Conservation (phyloP, 768 basidiomycete genomes). For the Amanita pseudoporphyria region DNA sequence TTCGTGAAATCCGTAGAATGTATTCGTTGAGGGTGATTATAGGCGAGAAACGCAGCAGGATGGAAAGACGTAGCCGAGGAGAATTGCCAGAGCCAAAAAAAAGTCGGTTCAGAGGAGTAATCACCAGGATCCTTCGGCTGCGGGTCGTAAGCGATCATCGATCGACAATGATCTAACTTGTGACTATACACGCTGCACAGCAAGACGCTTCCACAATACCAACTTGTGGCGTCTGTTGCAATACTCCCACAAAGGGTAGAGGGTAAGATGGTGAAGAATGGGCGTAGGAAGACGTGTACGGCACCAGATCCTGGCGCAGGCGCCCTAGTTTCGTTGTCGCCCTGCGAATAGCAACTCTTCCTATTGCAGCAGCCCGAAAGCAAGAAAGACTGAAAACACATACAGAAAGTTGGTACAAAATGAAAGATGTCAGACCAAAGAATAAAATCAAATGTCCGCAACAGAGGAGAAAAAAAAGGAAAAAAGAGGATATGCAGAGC, state of each 20-base stretch:
- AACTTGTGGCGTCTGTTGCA: slow-evolving; percentile 20
- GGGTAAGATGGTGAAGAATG: background rate
- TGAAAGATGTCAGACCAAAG: slow-evolving; percentile 14
- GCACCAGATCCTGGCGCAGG: slow-evolving; percentile 7
- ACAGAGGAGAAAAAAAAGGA: slow-evolving; percentile 15
- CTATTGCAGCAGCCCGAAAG: background rate
- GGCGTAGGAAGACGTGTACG: slow-evolving; percentile 8
- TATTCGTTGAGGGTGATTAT: background rate
- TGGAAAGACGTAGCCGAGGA: slow-evolving; percentile 1
- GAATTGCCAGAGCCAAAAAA: slow-evolving; percentile 1
- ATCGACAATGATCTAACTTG: slow-evolving; percentile 32
- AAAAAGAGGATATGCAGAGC: slow-evolving; percentile 12
- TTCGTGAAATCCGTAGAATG: slow-evolving; percentile 13
- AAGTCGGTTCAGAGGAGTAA: slow-evolving; percentile 11
- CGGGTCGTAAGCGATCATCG: slow-evolving; percentile 25
- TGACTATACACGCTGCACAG: slow-evolving; percentile 20
- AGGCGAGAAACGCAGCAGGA: background rate
- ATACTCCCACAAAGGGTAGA: slow-evolving; percentile 11
- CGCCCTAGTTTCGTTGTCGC: background rate
- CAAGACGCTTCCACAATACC: slow-evolving; percentile 12
- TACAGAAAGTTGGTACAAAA: slow-evolving; percentile 11
- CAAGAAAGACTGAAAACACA: slow-evolving; percentile 5
- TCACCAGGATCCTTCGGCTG: slow-evolving; percentile 24
- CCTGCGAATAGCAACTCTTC: background rate
- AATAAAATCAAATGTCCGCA: background rate